phyloP scores from a whole-genome alignment of 2,329 filamentous ascomycete species.

The Botryosphaeria dothidea region DNA sequence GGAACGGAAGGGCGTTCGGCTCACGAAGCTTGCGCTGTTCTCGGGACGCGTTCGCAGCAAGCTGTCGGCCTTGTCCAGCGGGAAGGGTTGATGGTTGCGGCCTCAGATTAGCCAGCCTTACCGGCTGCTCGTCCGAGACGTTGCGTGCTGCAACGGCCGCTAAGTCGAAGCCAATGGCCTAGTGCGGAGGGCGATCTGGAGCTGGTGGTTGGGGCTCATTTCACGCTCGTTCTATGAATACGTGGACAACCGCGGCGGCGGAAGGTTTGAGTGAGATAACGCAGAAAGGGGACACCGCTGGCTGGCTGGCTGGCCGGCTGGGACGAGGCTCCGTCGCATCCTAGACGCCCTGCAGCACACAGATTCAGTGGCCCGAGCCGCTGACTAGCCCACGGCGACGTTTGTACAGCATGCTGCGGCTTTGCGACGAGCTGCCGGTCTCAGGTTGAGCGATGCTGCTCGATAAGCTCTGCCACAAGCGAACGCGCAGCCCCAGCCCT shows the following conservation, averaged over 20 bases:
- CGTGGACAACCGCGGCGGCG: background rate
- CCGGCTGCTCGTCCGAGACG: background rate
- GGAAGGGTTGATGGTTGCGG: background rate
- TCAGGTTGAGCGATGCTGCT: background rate
- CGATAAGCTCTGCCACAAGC: background rate
- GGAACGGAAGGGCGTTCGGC: background rate
- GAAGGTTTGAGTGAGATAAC: background rate
- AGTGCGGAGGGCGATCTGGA: background rate
- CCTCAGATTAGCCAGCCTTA: background rate
- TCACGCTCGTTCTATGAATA: constrained; percentile 5
- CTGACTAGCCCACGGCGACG: background rate
- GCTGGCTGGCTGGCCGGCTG: background rate
- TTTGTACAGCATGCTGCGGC: background rate
- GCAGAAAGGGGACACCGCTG: constrained; percentile 2
- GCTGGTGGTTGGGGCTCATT: background rate
- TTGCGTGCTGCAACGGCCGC: constrained; percentile 17
- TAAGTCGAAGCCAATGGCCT: background rate
- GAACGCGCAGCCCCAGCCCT: background rate
- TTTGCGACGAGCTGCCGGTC: background rate
- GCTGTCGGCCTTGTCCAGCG: background rate
- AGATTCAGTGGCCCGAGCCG: constrained; percentile 1
- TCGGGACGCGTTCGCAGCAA: background rate
- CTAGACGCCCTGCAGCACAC: background rate
- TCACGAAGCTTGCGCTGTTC: too few relatives aligned
- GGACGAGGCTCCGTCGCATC: background rate